Evolutionary conservation across 2,329 filamentous ascomycete species (phyloP), one percentile per base, ranked within the genome.

Genomic region (Ascochyta pisi): DNA sequence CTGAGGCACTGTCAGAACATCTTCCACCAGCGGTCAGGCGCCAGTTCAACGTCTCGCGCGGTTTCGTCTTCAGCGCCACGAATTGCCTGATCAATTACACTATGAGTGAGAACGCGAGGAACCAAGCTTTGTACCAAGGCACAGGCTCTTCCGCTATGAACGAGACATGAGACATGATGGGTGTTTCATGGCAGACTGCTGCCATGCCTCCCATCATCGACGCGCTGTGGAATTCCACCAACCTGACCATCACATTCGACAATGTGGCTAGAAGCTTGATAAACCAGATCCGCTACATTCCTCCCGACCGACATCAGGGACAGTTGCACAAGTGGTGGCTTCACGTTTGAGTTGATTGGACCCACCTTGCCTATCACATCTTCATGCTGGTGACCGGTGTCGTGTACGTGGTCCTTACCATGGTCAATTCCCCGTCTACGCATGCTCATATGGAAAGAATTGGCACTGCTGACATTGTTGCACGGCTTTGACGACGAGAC

Each of bases 401-500:
- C 4, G 1, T 50, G 7, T 56, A 59, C 23, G 52, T 59, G 3
- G 1, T 46, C 3, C 13, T 50, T 0, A 40, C 29, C 6, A 56
- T 53, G 27, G 9, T 55, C 3, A 48, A 59, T 19, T 52, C 51
- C 1, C 40, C 40, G 12, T 23, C 29, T 55, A 10, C 26, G 31
- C 1, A 7, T 56, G n/a, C 52, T 52, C 4, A 48, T 56, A 1
- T 59, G 57, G 52, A 59, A 59, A 19, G 57, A 56, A 15, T 26
- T 6, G 4, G 52, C 48, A 4, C 22, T 46, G 24, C 57, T 48
- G 8, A 53, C 52, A 19, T 27, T 59, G 10, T 23, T 53, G 12
- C 33, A 59, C 35, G 57, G 57, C 1, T 43, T 59, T 23, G 22
- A 47, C 8, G 41, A 53, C 12, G 57, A 59, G 31, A 50, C 57